Evolutionary conservation across 2,329 filamentous ascomycete genomes (phyloP).

Genomic region (Tolypocladium inflatum): DNA sequence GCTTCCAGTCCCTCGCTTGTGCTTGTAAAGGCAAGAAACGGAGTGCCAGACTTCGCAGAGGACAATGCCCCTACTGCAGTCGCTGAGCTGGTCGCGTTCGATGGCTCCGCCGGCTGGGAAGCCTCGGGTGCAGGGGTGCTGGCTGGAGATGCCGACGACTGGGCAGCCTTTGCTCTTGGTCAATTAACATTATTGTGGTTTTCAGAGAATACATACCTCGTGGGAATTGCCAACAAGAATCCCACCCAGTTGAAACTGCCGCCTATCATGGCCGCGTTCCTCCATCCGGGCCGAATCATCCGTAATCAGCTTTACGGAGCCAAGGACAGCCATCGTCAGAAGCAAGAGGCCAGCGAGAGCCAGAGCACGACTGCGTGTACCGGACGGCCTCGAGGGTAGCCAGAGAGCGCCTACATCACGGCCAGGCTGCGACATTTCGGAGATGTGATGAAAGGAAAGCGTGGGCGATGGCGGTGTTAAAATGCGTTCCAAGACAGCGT

Average conservation of each 20-base stretch:
- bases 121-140: background rate
- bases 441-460: background rate
- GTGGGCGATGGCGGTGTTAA: conserved; percentile 4
- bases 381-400: background rate
- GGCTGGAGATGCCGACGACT: background rate
- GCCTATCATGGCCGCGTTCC: conserved; percentile 2
- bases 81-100: background rate
- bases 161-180: background rate
- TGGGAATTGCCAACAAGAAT: conserved; percentile 5
- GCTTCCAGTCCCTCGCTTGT: background rate
- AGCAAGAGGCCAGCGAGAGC: conserved; percentile 3
- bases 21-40: background rate
- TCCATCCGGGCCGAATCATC: conserved; percentile 1
- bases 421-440: conserved; percentile 1
- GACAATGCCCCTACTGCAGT: background rate
- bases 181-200: background rate
- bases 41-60: background rate
- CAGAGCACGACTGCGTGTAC: background rate
- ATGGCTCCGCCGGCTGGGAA: background rate
- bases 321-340: conserved; percentile 3
- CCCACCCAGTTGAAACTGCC: conserved; percentile 16
- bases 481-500: conserved; percentile 15
- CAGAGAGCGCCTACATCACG: background rate
- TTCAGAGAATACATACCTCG: conserved; percentile 4
- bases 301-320: conserved; percentile 2